Base-by-base conservation (phyloP, 345 rosid species). In the Balakata baccata region DNA sequence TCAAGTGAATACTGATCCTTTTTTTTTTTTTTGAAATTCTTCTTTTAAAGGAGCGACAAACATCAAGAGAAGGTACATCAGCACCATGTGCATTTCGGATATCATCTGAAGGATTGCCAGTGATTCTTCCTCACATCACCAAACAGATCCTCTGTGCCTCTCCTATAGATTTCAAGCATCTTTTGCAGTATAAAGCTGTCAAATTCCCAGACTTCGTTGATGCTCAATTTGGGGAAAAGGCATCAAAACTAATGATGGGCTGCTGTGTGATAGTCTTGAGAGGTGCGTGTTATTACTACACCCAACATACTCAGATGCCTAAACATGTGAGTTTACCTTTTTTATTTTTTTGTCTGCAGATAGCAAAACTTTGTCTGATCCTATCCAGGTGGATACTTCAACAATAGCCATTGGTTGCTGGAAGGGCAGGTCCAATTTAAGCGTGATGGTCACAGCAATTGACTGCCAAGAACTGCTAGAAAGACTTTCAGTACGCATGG, bases 51-150 rank as follows among this genome's bases (percentile, higher is more conserved):
- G 98, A 91, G 84, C 87, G 94, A 37, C 99, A 95, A 82, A 76
- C 98, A n/a, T 84, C 98, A 41, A 87, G 84, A 74, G 98, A 88
- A 82, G 97, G 94, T 58, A 82, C 84, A 70, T 60, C 87, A 43
- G 87, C 86, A 11, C 88, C 91, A 68, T 95, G 99, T 84, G 56
- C 84, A 63, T 95, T 92, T 75, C 88, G 98, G 58, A 92, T 95
- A 87, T 91, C 99, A 5, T 95, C 98, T 29, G 99, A 95, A 72
- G 97, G 99, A 45, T 82, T 95, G 80, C 94, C 94, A 0, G 85
- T 89, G 75, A 86, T 91, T 83, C 98, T 95, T 74, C 97, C 98
- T 5, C 89, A 85, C 81, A 77, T 95, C 67, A 93, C 93, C 56
- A 91, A 88, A 72, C 99, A 95, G 79, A 85, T 93, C 79, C 85